phyloP scores from a whole-genome alignment of 331 rosid species.

The Spiraea crenata region DNA sequence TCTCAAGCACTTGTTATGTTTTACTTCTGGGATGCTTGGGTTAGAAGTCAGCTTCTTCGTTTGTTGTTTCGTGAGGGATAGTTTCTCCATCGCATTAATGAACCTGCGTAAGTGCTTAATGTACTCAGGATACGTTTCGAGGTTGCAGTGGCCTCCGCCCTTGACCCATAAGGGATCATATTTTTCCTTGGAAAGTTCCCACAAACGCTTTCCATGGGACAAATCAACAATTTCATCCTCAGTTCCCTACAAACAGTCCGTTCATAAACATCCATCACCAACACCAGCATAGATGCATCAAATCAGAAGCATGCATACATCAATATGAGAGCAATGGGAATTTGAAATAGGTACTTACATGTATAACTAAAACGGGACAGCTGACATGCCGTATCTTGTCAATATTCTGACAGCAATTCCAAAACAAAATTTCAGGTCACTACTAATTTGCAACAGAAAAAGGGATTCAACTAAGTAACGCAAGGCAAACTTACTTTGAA shows the following conservation, averaged over 20 bases:
- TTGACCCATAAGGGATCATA: conserved; percentile 91
- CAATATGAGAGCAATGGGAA: background rate
- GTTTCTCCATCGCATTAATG: conserved; percentile 81
- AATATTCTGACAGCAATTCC: conserved; percentile 62
- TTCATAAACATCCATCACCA: conserved; percentile 16
- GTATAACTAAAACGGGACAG: conserved; percentile 84
- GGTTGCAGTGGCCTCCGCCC: conserved; percentile 97
- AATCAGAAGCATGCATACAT: background rate
- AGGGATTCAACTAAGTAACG: background rate
- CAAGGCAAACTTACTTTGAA: conserved; percentile 60
- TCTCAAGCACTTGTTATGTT: conserved; percentile 83
- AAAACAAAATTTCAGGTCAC: conserved; percentile 20
- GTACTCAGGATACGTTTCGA: conserved; percentile 83
- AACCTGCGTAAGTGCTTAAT: conserved; percentile 79
- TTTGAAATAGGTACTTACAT: conserved; percentile 48
- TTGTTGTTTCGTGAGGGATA: conserved; percentile 33
- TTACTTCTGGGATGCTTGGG: conserved; percentile 68
- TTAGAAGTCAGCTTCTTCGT: conserved; percentile 56
- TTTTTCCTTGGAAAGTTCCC: conserved; percentile 93
- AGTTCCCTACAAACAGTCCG: conserved; percentile 70
- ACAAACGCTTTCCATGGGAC: conserved; percentile 86
- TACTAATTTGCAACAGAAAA: background rate
- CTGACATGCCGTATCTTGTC: conserved; percentile 79
- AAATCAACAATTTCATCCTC: conserved; percentile 83
- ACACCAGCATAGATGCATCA: conserved; percentile 17